These are phyloP conservation scores for Aspergillus pseudotamarii DNA, from an alignment of 2,329 filamentous ascomycete species.

Conservation along the genomic window DNA sequence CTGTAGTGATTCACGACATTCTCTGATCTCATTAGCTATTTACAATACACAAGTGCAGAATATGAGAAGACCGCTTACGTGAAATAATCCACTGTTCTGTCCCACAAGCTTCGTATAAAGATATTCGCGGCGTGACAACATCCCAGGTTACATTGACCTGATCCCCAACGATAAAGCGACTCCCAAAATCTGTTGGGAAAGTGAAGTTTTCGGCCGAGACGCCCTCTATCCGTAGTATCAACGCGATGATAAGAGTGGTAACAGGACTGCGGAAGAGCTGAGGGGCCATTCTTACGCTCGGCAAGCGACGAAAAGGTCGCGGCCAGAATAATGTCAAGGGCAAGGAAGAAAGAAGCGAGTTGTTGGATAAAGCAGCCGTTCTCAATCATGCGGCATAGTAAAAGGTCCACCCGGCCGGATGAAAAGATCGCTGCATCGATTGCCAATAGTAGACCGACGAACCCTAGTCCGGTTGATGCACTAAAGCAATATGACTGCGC, in stretches of 20 bases:
- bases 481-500: neutral
- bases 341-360: neutral
- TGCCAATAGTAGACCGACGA: neutral
- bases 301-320: neutral
- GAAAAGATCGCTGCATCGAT: neutral
- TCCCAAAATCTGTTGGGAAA: neutral
- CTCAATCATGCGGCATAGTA: neutral
- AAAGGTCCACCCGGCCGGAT: neutral
- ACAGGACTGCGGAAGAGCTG: too few relatives aligned
- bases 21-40: neutral
- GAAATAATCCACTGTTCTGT: neutral
- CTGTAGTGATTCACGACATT: constrained; percentile 8
- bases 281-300: neutral
- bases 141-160: constrained; percentile 13
- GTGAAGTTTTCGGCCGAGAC: constrained; percentile 1
- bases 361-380: neutral
- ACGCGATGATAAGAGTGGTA: neutral
- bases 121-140: constrained; percentile 8
- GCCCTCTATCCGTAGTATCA: neutral
- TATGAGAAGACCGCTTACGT: neutral
- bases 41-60: neutral
- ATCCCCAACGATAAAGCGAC: constrained; percentile 9
- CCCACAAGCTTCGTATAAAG: constrained; percentile 5
- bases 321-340: neutral
- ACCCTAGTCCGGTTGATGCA: neutral